Base-by-base conservation (phyloP, 2,329 filamentous ascomycete genomes). In the Penicillium sp. region DNA sequence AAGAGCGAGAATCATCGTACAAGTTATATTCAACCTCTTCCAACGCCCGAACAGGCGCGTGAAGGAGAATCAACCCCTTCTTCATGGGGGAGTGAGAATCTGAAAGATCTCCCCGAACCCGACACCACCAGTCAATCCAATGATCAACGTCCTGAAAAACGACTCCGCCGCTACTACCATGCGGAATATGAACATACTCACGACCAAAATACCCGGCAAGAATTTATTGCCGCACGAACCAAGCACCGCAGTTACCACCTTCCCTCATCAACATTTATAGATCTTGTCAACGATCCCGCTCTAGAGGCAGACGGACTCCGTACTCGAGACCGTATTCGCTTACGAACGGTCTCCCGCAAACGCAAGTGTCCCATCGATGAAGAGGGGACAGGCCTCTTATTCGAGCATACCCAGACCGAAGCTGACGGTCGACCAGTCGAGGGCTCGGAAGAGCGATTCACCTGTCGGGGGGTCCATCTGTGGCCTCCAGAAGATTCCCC, bases 1-100 rank as follows among this genome's bases (percentile, higher is more conserved):
- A 76, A 78, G 19, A 86, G 84, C 52, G 81, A 80, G 21, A 85
- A 85, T 53, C 78, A 81, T 36, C 81, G 88, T 23, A 89, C 83
- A 0, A 90, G 87, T 64, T 92, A 92, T 68, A 83, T 77, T 10
- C 71, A 77, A 37, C 68, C 71, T 5, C 67, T 78, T 10, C 64
- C 66, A 4, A 69, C 65, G 13, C 69, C 68, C 3, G 60, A 63
- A 23, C 64, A 71, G 40, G 59, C 64, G 9, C 21, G 44, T 8
- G 46, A 50, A 5, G 47, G 45, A n/a, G 36, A 55, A 16, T 43
- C 26, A 28, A 33, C 34, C 16, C 14, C n/a, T 13, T 42, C 48
- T 3, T 23, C 19, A 13, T 50, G 34, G 24, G 39, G 47, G n/a
- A 46, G 5, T 21, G 34, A 59, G 6, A 24, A 56, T 5, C 42